Evolutionary conservation across 2,329 filamentous ascomycete genomes (phyloP).

Genomic region (Calonectria pseudoturangicola): DNA sequence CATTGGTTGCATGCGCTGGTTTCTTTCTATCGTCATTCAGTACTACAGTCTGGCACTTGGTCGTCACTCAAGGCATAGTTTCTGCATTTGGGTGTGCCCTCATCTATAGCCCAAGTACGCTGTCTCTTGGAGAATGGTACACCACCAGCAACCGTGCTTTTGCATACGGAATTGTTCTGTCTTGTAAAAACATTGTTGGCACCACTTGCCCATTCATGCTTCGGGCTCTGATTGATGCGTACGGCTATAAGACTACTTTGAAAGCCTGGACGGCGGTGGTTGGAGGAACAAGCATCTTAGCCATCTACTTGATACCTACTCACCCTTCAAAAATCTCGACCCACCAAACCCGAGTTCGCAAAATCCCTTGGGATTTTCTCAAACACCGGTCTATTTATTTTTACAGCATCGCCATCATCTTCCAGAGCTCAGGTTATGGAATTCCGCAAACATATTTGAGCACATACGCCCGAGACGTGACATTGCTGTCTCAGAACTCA

Average conservation of each 20-base stretch:
- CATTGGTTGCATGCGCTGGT: slow-evolving; percentile 35
- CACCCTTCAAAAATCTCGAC: too few relatives aligned
- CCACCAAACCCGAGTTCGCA: too few relatives aligned
- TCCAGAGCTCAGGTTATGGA: too few relatives aligned
- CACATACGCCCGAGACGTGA: too few relatives aligned
- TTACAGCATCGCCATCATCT: too few relatives aligned
- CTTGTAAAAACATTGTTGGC: slow-evolving; percentile 44
- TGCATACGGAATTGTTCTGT: slow-evolving; percentile 43
- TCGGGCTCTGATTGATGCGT: slow-evolving; percentile 37
- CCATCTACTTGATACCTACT: too few relatives aligned
- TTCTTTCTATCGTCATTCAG: slow-evolving; percentile 43
- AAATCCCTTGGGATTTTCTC: too few relatives aligned
- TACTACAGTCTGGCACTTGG: slow-evolving; percentile 40
- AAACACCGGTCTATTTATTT: too few relatives aligned
- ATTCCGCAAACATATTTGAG: too few relatives aligned
- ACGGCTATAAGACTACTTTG: neutral
- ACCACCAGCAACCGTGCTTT: slow-evolving; percentile 41
- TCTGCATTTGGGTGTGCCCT: slow-evolving; percentile 42
- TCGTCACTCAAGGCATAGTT: slow-evolving; percentile 41
- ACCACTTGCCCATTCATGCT: slow-evolving; percentile 42
- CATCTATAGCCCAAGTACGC: slow-evolving; percentile 42
- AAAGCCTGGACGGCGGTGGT: too few relatives aligned
- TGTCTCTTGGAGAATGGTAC: slow-evolving; percentile 47
- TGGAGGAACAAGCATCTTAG: too few relatives aligned
- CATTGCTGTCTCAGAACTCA: too few relatives aligned